Evolutionary conservation across 345 rosid species (phyloP).

Genomic region (Toxicodendron radicans): DNA sequence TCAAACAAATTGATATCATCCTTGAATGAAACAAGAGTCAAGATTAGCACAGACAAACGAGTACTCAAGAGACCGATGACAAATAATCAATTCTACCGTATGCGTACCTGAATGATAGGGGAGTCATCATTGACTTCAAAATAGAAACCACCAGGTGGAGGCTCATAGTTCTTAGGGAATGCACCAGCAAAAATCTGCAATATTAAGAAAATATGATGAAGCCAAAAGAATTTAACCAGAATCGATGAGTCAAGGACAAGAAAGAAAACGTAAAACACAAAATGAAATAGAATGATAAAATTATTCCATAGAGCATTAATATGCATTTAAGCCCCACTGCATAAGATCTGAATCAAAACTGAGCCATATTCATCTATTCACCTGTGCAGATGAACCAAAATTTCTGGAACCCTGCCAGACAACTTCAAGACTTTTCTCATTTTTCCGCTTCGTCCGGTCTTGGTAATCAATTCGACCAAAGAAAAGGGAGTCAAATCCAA

Average conservation of each 20-base stretch:
- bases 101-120: constrained; percentile 78
- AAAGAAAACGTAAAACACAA: neutral
- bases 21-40: constrained; percentile 44
- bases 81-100: constrained; percentile 6
- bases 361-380: constrained; percentile 22
- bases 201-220: constrained; percentile 16
- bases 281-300: neutral
- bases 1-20: constrained; percentile 78
- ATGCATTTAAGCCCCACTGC: neutral
- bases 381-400: constrained; percentile 88
- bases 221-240: neutral
- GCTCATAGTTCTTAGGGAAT: constrained; percentile 87
- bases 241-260: neutral
- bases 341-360: neutral
- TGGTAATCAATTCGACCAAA: constrained; percentile 96
- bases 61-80: constrained; percentile 9
- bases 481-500: constrained; percentile 92
- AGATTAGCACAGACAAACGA: constrained; percentile 22
- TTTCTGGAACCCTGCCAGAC: constrained; percentile 91
- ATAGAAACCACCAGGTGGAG: constrained; percentile 90
- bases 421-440: constrained; percentile 92
- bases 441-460: constrained; percentile 77
- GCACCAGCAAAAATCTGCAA: constrained; percentile 94
- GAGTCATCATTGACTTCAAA: constrained; percentile 81
- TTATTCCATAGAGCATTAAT: neutral